These are phyloP conservation scores for Silene conica DNA, from an alignment of 148 eudicot species.

Conservation along the genomic window DNA sequence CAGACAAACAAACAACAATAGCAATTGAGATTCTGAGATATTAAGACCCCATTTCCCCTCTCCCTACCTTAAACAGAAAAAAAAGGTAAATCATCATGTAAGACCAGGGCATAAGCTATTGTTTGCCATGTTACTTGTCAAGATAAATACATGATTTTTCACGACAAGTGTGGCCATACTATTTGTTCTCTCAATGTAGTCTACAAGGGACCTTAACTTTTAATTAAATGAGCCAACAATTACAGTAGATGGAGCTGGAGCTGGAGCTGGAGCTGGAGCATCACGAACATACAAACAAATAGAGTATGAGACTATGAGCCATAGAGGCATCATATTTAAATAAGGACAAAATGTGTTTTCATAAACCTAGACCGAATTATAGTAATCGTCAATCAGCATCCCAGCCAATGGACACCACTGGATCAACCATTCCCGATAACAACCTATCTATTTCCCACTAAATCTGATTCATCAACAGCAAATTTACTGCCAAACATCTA, in stretches of 20 bases:
- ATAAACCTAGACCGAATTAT: background rate
- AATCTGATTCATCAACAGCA: background rate
- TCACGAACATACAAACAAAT: background rate
- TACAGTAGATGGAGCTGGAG: background rate
- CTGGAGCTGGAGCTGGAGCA: background rate
- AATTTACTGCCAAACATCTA: background rate
- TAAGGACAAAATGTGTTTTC: background rate
- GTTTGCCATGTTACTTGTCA: background rate
- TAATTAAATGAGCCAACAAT: background rate
- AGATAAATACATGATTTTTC: background rate
- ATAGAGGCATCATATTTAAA: background rate
- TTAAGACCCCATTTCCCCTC: background rate
- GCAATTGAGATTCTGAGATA: background rate
- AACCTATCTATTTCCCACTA: background rate
- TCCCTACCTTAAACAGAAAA: background rate
- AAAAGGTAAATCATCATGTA: too few species aligned
- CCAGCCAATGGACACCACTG: background rate
- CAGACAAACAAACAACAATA: conserved; percentile 10
- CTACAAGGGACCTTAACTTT: background rate
- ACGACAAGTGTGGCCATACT: background rate
- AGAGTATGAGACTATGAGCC: background rate
- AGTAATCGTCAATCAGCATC: background rate
- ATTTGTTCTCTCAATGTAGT: background rate
- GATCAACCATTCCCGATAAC: background rate
- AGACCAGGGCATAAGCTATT: too few species aligned